phyloP scores from a whole-genome alignment of 2,329 filamentous ascomycete species.

The Capronia coronata region DNA sequence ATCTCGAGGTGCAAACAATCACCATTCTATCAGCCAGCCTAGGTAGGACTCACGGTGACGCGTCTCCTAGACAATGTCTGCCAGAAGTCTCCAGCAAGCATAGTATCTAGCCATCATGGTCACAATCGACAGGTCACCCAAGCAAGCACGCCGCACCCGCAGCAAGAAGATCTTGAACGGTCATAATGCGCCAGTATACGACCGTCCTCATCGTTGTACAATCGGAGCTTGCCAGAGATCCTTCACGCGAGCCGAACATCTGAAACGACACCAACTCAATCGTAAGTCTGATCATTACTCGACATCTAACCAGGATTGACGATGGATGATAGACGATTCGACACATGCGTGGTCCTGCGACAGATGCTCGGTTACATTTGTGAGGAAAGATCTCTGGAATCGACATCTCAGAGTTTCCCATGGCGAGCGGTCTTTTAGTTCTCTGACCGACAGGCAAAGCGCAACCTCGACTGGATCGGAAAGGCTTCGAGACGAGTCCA shows the following conservation, averaged over 20 bases:
- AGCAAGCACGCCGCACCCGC: neutral
- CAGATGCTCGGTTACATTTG: constrained; percentile 5
- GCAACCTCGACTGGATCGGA: neutral
- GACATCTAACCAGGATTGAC: neutral
- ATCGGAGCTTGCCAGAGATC: constrained; percentile 42
- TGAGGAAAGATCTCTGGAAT: constrained; percentile 7
- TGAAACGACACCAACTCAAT: constrained; percentile 39
- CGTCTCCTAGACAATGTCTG: too few species aligned
- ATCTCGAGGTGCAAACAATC: too few species aligned
- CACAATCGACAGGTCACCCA: neutral
- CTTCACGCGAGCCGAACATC: constrained; percentile 53
- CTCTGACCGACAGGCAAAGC: neutral
- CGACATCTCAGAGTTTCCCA: constrained; percentile 3
- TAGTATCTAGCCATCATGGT: too few species aligned
- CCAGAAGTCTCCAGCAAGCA: too few species aligned
- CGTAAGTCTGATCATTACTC: neutral
- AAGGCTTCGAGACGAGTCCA: neutral
- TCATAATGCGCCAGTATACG: neutral
- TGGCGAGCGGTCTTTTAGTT: neutral
- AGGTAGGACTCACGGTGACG: too few species aligned
- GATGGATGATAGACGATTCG: neutral
- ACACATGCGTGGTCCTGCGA: constrained; percentile 1
- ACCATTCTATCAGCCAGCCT: too few species aligned
- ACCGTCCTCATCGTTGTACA: constrained; percentile 7
- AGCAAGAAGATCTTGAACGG: neutral